Conservation (phyloP, 768 basidiomycete genomes). For the Calocybe cyanea region DNA sequence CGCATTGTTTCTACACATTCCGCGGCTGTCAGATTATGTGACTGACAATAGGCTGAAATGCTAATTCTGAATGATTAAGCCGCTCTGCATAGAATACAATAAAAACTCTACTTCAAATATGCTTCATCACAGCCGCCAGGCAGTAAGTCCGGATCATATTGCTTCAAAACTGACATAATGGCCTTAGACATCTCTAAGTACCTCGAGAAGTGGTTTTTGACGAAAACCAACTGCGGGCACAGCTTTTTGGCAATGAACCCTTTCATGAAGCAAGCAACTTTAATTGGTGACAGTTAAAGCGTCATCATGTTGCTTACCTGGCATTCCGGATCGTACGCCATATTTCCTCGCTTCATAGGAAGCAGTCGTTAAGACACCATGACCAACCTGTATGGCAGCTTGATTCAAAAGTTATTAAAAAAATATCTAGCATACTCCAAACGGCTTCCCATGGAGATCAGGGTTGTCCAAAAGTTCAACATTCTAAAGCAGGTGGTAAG, state of each 20-base stretch:
- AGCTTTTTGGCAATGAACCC: slow-evolving; percentile 93
- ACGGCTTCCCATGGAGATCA: slow-evolving; percentile 64
- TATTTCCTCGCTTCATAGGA: slow-evolving; percentile 90
- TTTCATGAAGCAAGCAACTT: slow-evolving; percentile 20
- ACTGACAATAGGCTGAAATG: slow-evolving; percentile 80
- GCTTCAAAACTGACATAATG: slow-evolving; percentile 66
- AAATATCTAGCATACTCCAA: slow-evolving; percentile 46
- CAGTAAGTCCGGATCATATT: slow-evolving; percentile 75
- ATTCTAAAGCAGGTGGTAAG: slow-evolving; percentile 29
- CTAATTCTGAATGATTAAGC: slow-evolving; percentile 31
- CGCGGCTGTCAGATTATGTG: slow-evolving; percentile 57
- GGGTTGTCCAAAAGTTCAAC: slow-evolving; percentile 72
- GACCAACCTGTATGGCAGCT: slow-evolving; percentile 55
- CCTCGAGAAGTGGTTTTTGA: slow-evolving; percentile 52
- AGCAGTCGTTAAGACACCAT: slow-evolving; percentile 83
- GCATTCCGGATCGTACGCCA: slow-evolving; percentile 93
- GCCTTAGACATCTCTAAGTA: slow-evolving; percentile 68
- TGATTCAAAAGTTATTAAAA: slow-evolving; percentile 9
- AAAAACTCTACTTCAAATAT: slow-evolving; percentile 74
- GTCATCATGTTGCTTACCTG: slow-evolving; percentile 45
- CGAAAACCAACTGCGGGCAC: slow-evolving; percentile 81
- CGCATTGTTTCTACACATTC: slow-evolving; percentile 82
- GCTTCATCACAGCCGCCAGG: slow-evolving; percentile 86
- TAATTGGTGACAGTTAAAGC: not conserved
- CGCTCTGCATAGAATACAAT: not conserved